Base-by-base conservation (phyloP, 2,329 filamentous ascomycete genomes). In the Onygenales sp. region DNA sequence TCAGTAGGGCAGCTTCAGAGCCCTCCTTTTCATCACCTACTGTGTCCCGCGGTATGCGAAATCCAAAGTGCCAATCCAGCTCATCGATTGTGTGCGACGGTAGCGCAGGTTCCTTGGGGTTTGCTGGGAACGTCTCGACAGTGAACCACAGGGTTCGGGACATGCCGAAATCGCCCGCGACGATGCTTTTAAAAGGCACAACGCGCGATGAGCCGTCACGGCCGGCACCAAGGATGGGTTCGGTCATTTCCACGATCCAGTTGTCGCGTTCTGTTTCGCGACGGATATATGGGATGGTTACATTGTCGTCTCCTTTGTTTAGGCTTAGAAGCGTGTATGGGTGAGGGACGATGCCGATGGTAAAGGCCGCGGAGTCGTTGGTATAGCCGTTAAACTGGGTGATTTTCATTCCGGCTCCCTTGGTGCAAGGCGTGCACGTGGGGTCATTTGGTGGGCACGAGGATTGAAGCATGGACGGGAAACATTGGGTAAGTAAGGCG, bases 11-110 rank as follows among this genome's bases (percentile, higher is more conserved):
- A 44, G 57, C 54, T 36, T 58, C 33, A 33, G 53, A 39, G 54
- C 65, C 61, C 7, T 59, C 62, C 31, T 70, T 64, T 17, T 65
- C 65, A 32, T 70, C 69, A 31, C 66, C 59, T 39, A 66, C 64
- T 68, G 72, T 49, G 61, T 69, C 57, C 53, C 77, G 76, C 1
- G 91, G 88, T 8, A 96, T 77, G 11, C 77, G 75, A 69, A 97
- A 97, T 52, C 92, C 93, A 65, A 97, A 88, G 60, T 86, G 80
- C 89, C 90, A 97, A 64, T 92, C 86, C 2, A 95, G 74, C 58
- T 93, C 86, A n/a, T 79, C 68, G 17, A 75, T 55, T 36, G 73
- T 66, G 11, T 64, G 60, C 2, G 68, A 68, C 2, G 85, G 82
- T 6, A 85, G 71, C 13, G 74, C 71, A 43, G 74, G 72, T 62